These are phyloP conservation scores for Tuber magnatum DNA, from an alignment of 495 filamentous ascomycete species.

Conservation along the genomic window DNA sequence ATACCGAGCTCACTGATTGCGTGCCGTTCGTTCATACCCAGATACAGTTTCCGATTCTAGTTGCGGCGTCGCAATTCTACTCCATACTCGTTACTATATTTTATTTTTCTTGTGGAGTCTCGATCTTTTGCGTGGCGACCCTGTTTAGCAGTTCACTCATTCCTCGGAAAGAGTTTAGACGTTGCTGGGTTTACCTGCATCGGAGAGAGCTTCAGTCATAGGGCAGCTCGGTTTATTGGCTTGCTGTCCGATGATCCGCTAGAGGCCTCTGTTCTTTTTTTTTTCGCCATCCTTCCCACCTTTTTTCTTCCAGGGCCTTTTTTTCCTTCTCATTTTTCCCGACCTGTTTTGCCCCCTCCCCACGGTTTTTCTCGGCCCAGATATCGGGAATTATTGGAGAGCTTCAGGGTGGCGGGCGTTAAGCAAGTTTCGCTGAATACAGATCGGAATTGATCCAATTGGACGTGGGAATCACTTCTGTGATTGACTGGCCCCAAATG, in stretches of 20 bases:
- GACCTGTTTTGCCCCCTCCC: conserved; percentile 27
- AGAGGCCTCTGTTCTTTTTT: conserved; percentile 24
- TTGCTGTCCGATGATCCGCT: conserved; percentile 34
- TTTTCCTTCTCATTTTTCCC: conserved; percentile 7
- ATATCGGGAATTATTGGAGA: conserved; percentile 25
- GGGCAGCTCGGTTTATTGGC: conserved; percentile 33
- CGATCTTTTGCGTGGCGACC: conserved; percentile 19
- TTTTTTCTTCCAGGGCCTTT: neutral
- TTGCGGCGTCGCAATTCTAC: conserved; percentile 20
- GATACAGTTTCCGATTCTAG: conserved; percentile 18
- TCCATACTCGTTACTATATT: conserved; percentile 21
- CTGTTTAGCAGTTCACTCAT: conserved; percentile 30
- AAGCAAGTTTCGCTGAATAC: neutral
- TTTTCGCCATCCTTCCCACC: conserved; percentile 8
- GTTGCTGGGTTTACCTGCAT: conserved; percentile 23
- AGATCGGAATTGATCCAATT: conserved; percentile 26
- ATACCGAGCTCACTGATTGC: conserved; percentile 32
- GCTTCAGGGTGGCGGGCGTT: conserved; percentile 21
- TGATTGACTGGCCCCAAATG: conserved; percentile 13
- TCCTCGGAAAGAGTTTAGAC: conserved; percentile 26
- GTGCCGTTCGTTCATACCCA: conserved; percentile 23
- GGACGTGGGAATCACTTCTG: conserved; percentile 30
- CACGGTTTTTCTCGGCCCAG: conserved; percentile 13
- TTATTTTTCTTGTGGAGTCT: conserved; percentile 24
- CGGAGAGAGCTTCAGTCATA: conserved; percentile 31